These are phyloP conservation scores for Tolypocladium tundrense DNA, from an alignment of 2,329 filamentous ascomycete genomes.

Conservation along the genomic window DNA sequence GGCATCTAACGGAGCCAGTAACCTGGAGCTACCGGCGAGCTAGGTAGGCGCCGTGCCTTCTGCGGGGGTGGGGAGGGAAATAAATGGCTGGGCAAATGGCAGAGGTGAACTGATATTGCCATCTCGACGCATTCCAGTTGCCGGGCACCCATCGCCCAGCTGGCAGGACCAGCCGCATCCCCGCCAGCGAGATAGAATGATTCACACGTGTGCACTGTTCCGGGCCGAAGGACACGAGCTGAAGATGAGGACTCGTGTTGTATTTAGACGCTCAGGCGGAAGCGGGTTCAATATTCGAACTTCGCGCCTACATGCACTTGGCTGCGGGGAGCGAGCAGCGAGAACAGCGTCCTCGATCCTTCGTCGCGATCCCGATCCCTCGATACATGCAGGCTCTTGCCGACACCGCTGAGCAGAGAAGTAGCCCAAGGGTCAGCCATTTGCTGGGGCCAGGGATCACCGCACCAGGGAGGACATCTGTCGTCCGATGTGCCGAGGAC, in stretches of 20 bases:
- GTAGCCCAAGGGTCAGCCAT: neutral
- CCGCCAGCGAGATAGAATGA: neutral
- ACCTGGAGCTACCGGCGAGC: neutral
- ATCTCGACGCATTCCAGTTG: conserved; percentile 18
- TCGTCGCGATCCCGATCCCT: neutral
- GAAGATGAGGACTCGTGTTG: neutral
- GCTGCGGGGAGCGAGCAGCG: neutral
- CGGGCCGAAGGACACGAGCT: neutral
- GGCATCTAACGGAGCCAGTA: neutral
- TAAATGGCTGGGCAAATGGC: neutral
- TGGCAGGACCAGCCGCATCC: neutral
- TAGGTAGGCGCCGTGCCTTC: neutral
- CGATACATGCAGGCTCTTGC: neutral
- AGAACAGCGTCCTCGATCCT: neutral
- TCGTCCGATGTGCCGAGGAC: neutral
- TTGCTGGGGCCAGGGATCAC: neutral
- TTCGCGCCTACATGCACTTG: neutral
- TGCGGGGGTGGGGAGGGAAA: neutral
- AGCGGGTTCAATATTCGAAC: neutral
- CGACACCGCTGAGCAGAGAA: no score
- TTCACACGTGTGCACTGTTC: neutral
- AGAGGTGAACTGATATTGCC: conserved; percentile 3
- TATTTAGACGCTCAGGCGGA: no score
- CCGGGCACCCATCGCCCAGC: neutral
- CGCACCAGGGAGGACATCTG: neutral